Conservation (phyloP, 768 basidiomycete genomes). For the Cystofilobasidium capitatum region DNA sequence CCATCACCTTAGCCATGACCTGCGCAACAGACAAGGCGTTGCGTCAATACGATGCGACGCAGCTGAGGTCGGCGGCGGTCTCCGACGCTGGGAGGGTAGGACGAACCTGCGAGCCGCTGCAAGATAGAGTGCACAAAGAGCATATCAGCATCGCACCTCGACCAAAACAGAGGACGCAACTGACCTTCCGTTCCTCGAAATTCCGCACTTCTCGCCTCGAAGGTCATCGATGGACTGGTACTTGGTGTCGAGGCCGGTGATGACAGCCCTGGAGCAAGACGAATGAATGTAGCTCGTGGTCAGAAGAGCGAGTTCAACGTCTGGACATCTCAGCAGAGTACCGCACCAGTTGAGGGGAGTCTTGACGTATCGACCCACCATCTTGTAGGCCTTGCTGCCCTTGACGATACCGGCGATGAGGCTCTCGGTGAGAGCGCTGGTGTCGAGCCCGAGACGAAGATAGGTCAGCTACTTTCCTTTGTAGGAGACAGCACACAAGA, state of each 20-base stretch:
- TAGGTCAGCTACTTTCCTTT: neutral
- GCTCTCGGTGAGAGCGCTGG: slow-evolving; percentile 77
- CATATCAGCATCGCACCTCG: too few species aligned
- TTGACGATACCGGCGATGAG: slow-evolving; percentile 88
- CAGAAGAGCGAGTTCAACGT: neutral
- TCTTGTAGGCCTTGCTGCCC: slow-evolving; percentile 66
- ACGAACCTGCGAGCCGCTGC: slow-evolving; percentile 31
- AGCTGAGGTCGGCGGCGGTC: neutral
- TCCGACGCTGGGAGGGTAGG: neutral
- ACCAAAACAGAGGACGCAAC: too few species aligned
- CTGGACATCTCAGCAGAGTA: too few species aligned
- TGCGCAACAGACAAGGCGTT: slow-evolving; percentile 40
- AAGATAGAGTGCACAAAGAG: neutral
- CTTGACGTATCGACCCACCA: slow-evolving; percentile 82
- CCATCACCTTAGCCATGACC: slow-evolving; percentile 94
- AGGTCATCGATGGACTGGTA: slow-evolving; percentile 66
- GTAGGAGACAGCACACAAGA: slow-evolving; percentile 5
- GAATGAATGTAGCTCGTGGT: neutral
- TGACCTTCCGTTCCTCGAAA: slow-evolving; percentile 76
- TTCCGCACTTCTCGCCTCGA: slow-evolving; percentile 72
- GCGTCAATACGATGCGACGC: neutral
- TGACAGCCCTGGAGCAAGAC: slow-evolving; percentile 61
- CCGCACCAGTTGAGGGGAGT: slow-evolving; percentile 76
- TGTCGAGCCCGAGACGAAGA: too few species aligned
- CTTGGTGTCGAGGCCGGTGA: slow-evolving; percentile 64